Evolutionary conservation across 768 basidiomycete species (phyloP), one percentile per base, ranked within the genome.

Genomic region (Scleroderma bovista): DNA sequence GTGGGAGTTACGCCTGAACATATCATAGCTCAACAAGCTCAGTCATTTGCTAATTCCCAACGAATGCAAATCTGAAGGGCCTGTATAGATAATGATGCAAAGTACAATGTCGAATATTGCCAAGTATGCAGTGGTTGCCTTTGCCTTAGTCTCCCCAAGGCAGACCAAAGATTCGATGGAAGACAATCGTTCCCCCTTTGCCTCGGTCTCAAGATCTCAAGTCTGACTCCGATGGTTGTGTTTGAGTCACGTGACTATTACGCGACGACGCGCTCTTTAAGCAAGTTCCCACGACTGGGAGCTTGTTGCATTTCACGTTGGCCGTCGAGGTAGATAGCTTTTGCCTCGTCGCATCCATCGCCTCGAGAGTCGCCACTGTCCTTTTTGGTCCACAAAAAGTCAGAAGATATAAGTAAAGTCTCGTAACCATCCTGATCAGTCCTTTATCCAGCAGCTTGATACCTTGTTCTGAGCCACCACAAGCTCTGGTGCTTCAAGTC

Each of bases 221-320:
- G n/a, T n/a, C n/a, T n/a, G n/a, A n/a, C n/a, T n/a, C n/a, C n/a
- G n/a, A n/a, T n/a, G n/a, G 31, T 43, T 44, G 57, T 64, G 52
- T 57, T 60, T 62, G 62, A 52, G 56, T 60, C 65, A 67, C 64
- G 65, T 67, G 65, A 67, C 65, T 59, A 56, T 64, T 68, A 67
- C 65, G 65, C 65, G 65, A 67, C 65, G 65, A 67, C 65, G 65
- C 65, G 65, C 65, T 62, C 64, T 66, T 67, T 67, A 68, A 64
- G 57, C 60, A 52, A 51, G 13, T 66, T 66, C 65, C 56, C 65
- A 66, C 66, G 64, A 56, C 58, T 50, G 51, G 56, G 54, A 61
- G 56, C 46, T 48, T 56, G 64, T 56, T 55, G 57, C 55, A 46
- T 55, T 63, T 64, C 63, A 60, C 57, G 59, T 58, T 63, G 45